A percentile compares a stretch with the other conserved stretches of the same genome.
phyloP scores from a whole-genome alignment of 2,329 filamentous ascomycete genomes.

The Fusarium phyllophilum region DNA sequence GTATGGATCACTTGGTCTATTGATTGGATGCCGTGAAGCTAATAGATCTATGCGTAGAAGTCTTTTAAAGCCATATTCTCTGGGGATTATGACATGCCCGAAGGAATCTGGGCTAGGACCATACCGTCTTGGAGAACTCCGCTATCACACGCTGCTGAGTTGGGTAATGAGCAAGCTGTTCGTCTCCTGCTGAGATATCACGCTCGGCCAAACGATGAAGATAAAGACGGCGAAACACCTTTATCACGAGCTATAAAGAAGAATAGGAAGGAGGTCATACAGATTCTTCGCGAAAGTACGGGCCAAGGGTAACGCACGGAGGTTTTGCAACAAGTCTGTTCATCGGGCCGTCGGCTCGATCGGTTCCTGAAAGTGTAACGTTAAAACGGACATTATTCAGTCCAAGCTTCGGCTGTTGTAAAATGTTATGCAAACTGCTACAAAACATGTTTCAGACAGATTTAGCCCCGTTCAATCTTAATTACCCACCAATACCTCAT shows the following conservation, averaged over 20 bases:
- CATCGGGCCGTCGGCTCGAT: background rate
- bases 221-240: background rate
- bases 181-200: accelerated
- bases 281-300: background rate
- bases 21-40: too few relatives aligned
- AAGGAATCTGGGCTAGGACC: too few relatives aligned
- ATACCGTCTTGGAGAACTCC: background rate
- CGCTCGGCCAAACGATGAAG: accelerated
- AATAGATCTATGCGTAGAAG: too few relatives aligned
- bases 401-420: background rate
- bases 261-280: accelerated
- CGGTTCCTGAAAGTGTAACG: background rate
- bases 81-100: too few relatives aligned
- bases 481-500: slow-evolving; percentile 10
- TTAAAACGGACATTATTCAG: background rate
- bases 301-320: background rate
- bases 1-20: too few relatives aligned
- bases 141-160: background rate
- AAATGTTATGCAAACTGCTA: background rate
- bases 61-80: too few relatives aligned
- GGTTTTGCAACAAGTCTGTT: accelerated
- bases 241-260: background rate
- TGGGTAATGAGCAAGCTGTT: background rate
- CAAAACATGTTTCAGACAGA: slow-evolving; percentile 2
- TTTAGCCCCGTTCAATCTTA: background rate